Base-by-base conservation (phyloP, 2,329 filamentous ascomycete genomes). In the Phaeosphaeriaceae sp. region DNA sequence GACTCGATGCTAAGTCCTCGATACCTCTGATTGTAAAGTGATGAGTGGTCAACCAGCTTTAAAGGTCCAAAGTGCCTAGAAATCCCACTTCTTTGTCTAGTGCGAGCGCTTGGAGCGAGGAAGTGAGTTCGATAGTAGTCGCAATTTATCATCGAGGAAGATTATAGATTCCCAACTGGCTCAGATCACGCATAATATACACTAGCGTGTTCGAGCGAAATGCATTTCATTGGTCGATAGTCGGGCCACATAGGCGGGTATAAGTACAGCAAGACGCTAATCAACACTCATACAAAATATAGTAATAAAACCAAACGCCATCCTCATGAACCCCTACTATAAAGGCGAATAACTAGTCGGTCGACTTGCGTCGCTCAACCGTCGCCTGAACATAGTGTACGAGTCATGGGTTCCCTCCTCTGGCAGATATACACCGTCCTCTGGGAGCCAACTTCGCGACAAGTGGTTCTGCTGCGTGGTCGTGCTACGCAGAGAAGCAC, bases 271-370 rank as follows among this genome's bases (percentile, higher is more conserved):
- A 36, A 25, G 51, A 36, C 31, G 31, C 31, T 36, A 36, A 36
- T 13, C 13, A 11, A 13, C 11, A 7, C 6, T 36, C 31, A 11
- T 36, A 13, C 13, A 15, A 36, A 13, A 36, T 36, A 11, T 11
- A 27, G 9, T 4, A n/a, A n/a, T n/a, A n/a, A n/a, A n/a, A n/a
- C n/a, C n/a, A n/a, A n/a, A n/a, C n/a, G n/a, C n/a, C n/a, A n/a
- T n/a, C n/a, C n/a, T n/a, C n/a, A n/a, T n/a, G 9, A 27, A 27
- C 25, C 25, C 25, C 25, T 27, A 54, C 41, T 62, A 61, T 51
- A 69, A 54, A 19, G 68, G 68, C 21, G 68, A 69, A 40, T 71
- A 71, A 48, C 60, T 70, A 19, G 63, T 68, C 5, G 65, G 65
- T 25, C 66, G 56, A 57, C 52, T 65, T 10, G 49, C 56, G 41